Evolutionary conservation across 148 eudicot genomes (phyloP), one percentile per base, ranked within the genome.

Genomic region (Rhododendron ovatum): DNA sequence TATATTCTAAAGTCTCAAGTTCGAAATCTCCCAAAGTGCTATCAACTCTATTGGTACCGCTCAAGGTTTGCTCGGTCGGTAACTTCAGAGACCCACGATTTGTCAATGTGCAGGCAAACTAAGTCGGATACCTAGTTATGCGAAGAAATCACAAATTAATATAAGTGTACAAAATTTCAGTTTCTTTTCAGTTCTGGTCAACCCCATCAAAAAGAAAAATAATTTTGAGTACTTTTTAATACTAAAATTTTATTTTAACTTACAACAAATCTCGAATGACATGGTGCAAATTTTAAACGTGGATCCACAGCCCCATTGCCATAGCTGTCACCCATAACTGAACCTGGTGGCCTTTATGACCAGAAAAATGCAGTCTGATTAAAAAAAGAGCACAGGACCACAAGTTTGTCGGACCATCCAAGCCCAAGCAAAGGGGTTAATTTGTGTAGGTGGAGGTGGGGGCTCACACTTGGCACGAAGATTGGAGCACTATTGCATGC

Each of bases 251-350:
- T 12, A 5, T 53, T 69, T 69, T 69, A 3, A 26, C 28, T 14
- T 69, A 12, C 37, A 13, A 30, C 4, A 30, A 73, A 73, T 30
- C 77, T 55, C 78, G 18, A 74, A 74, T 35, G 43, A 17, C 20
- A 17, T 20, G 47, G 24, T 35, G 4, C 83, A 20, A 24, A 8
- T 10, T 53, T 51, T 57, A 2, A 57, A 81, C 63, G 69, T 81
- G 47, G 18, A 81, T 17, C 43, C 47, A 18, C 24, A 51, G 22
- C 30, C 59, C 71, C 30, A 81, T 33, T 20, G 48, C n/a, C 69
- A 81, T 17, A 57, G 71, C 83, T 55, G 83, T 48, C 83, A 53
- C 71, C 69, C 69, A 37, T 81, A 14, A 55, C 20, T 81, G 83
- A 81, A 81, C 83, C 10, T 35, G 22, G 28, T 26, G n/a, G 33